Evolutionary conservation across 2,329 filamentous ascomycete genomes (phyloP).

Genomic region (Ophiosphaerella herpotricha): DNA sequence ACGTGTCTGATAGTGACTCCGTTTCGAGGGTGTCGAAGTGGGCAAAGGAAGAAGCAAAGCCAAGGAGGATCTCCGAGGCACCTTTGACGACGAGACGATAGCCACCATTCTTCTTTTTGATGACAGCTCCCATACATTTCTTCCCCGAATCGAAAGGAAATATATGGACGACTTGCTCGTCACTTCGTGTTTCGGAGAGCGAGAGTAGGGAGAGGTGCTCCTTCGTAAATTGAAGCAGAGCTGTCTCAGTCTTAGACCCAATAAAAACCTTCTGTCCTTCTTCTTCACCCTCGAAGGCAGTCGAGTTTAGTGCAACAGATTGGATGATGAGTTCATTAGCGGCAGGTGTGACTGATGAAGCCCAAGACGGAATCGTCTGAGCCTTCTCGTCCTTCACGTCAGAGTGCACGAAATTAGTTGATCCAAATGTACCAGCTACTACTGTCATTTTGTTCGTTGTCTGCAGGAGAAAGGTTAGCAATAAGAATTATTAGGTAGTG

Average conservation of each 20-base stretch:
- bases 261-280: conserved; percentile 56
- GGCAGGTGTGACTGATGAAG: conserved; percentile 50
- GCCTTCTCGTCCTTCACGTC: conserved; percentile 49
- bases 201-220: conserved; percentile 59
- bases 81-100: conserved; percentile 61
- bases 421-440: conserved; percentile 46
- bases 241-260: conserved; percentile 63
- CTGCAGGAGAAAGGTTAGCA: conserved; percentile 11
- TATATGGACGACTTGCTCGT: conserved; percentile 55
- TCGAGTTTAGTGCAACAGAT: conserved; percentile 52
- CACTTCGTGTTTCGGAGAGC: conserved; percentile 53
- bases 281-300: conserved; percentile 55
- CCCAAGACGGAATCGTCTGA: conserved; percentile 48
- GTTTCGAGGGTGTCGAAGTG: conserved; percentile 22
- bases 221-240: conserved; percentile 56
- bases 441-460: conserved; percentile 50
- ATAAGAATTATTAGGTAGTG: too few relatives aligned
- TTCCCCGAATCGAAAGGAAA: conserved; percentile 61
- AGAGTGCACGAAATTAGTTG: conserved; percentile 55
- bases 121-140: conserved; percentile 63
- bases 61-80: conserved; percentile 61
- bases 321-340: conserved; percentile 33
- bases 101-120: conserved; percentile 52
- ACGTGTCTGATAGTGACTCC: conserved; percentile 17
- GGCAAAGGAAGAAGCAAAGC: conserved; percentile 43